phyloP scores from a whole-genome alignment of 176 grass and related monocot species.

The Thinopyrum elongatum region DNA sequence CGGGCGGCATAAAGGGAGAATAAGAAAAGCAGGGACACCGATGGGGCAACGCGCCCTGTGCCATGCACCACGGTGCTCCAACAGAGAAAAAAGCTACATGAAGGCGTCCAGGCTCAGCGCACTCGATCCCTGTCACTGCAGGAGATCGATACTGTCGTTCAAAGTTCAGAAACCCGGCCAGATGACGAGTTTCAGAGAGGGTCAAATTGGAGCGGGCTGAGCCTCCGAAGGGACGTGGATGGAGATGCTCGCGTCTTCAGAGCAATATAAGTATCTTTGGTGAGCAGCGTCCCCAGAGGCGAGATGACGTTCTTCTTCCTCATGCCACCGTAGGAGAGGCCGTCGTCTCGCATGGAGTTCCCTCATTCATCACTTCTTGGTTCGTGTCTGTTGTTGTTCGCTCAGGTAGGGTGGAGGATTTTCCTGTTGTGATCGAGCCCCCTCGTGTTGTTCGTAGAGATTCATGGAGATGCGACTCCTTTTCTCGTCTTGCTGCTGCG shows the following conservation, averaged over 20 bases:
- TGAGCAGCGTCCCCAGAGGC: background rate
- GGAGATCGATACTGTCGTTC: background rate
- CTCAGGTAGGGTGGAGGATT: conserved; percentile 22
- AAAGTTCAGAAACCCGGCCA: background rate
- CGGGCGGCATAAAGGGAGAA: background rate
- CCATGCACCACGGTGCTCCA: background rate
- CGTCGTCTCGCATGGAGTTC: conserved; percentile 44
- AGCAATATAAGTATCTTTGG: background rate
- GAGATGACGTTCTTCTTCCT: conserved; percentile 8
- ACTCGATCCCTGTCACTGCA: conserved; percentile 25
- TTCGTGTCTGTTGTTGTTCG: background rate
- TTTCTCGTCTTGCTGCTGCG: background rate
- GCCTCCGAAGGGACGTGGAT: background rate
- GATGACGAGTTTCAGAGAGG: background rate
- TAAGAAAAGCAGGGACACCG: background rate
- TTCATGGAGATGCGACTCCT: background rate
- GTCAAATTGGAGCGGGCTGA: background rate
- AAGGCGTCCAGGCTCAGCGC: conserved; percentile 67
- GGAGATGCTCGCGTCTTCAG: background rate
- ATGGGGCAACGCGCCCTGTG: background rate
- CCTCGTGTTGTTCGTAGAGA: background rate
- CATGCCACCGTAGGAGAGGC: conserved; percentile 7
- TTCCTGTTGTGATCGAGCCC: background rate
- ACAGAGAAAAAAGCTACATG: background rate
- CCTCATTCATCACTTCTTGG: conserved; percentile 51